Conservation (phyloP, 2,329 filamentous ascomycete genomes). For the Aspergillus hiratsukae region DNA sequence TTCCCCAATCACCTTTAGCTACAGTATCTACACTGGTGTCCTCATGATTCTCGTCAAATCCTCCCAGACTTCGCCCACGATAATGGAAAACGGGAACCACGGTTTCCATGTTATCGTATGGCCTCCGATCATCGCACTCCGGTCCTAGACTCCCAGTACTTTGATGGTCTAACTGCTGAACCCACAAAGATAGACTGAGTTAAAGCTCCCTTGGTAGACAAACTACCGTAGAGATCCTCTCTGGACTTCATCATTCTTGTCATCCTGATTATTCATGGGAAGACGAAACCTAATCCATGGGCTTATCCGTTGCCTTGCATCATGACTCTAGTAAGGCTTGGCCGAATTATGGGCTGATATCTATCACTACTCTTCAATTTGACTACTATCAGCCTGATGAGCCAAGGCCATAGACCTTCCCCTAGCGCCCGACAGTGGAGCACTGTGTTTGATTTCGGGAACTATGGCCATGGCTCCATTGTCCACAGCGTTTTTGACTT, state of each 20-base stretch:
- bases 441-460: conserved; percentile 10
- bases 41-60: background rate
- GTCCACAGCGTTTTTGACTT: conserved; percentile 12
- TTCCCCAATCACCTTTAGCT: conserved; percentile 1
- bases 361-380: conserved; percentile 5
- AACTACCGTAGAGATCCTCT: background rate
- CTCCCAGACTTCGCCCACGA: background rate
- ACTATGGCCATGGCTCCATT: conserved; percentile 9
- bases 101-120: background rate
- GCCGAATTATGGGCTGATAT: background rate
- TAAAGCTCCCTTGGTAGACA: background rate
- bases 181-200: background rate
- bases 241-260: background rate
- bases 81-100: background rate
- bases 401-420: conserved; percentile 13
- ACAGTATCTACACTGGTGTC: background rate
- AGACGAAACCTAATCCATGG: background rate
- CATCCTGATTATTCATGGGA: background rate
- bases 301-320: background rate
- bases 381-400: conserved; percentile 19
- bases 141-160: background rate
- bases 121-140: background rate
- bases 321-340: background rate
- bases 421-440: conserved; percentile 22
- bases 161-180: background rate